Evolutionary conservation across 2,329 filamentous ascomycete genomes (phyloP), one percentile per base, ranked within the genome.

Genomic region (Exophiala viscosa): DNA sequence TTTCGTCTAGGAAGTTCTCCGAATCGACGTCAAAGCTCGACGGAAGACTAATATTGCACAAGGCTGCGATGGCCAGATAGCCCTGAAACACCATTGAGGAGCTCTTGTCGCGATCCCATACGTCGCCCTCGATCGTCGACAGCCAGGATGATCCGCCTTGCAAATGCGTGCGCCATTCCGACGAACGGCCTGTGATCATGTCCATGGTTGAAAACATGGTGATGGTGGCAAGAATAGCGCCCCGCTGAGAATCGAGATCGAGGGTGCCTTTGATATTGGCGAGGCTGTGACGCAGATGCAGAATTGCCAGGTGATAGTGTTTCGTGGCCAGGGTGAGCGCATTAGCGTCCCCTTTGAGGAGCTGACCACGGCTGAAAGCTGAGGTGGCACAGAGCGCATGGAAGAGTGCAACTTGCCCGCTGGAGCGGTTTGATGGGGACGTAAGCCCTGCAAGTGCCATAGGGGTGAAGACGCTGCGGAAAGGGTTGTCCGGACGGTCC

Each of bases 311-410:
- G 14, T 67, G 62, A 36, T 66, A 65, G 45, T 66, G 65, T 23
- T 60, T 57, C 51, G 63, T 59, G 3, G 65, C 65, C 5, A 65
- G 45, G 2, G 65, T 65, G 13, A 66, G 62, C 40, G 61, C 61
- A 23, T 50, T 55, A 4, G 45, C 11, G 45, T 67, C 60, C 17
- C 34, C 38, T 2, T 60, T 54, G 18, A 63, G 60, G 13, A 67
- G 60, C 18, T 65, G 64, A 20, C 54, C 61, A 5, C 66, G 58
- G 41, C 64, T 66, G 18, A 66, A 67, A 5, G 65, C 64, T 2
- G 65, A 66, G 1, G 64, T 61, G 17, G 65, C 62, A 38, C 65
- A 67, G 7, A 67, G 57, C 7, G 64, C 65, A 31, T 67, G 65
- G 44, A 66, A 66, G 6, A 67, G 62, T 1, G 65, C 63, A n/a